Percentiles rank a stretch among this genome's conserved stretches.
phyloP scores from a whole-genome alignment of 495 filamentous ascomycete genomes.

The Clohesyomyces aquaticus region DNA sequence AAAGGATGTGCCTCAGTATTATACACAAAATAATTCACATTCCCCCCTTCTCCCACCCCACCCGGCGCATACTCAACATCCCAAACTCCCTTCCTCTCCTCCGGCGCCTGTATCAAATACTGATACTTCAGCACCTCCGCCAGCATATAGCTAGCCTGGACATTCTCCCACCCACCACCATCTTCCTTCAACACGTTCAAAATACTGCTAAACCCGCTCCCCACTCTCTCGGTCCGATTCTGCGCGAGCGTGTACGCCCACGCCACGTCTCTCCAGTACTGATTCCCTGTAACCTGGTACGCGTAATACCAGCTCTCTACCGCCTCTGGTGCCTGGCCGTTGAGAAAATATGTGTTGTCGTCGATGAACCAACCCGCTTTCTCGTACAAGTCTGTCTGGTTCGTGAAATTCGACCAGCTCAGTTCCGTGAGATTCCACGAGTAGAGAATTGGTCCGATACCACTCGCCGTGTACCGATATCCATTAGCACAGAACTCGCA shows the following conservation, averaged over 20 bases:
- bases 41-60: constrained; percentile 58
- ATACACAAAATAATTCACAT: constrained; percentile 68
- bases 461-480: constrained; percentile 66
- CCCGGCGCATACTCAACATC: constrained; percentile 32
- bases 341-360: constrained; percentile 59
- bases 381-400: constrained; percentile 66
- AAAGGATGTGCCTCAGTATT: constrained; percentile 87
- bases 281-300: constrained; percentile 75
- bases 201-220: constrained; percentile 69
- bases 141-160: constrained; percentile 87
- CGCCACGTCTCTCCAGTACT: constrained; percentile 61
- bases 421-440: constrained; percentile 62
- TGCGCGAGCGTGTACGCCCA: constrained; percentile 80
- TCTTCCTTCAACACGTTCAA: constrained; percentile 66
- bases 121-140: constrained; percentile 88
- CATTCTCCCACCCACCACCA: constrained; percentile 55
- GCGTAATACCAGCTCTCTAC: constrained; percentile 90
- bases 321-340: constrained; percentile 79
- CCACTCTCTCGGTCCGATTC: constrained; percentile 64
- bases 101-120: constrained; percentile 67
- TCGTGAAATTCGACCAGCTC: constrained; percentile 60
- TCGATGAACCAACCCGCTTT: constrained; percentile 28
- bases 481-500: constrained; percentile 75
- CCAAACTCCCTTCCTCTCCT: constrained; percentile 61
- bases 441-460: constrained; percentile 80